Evolutionary conservation across 306 rosid genomes (phyloP), one percentile per base, ranked within the genome.

Genomic region (Alnus rubra): DNA sequence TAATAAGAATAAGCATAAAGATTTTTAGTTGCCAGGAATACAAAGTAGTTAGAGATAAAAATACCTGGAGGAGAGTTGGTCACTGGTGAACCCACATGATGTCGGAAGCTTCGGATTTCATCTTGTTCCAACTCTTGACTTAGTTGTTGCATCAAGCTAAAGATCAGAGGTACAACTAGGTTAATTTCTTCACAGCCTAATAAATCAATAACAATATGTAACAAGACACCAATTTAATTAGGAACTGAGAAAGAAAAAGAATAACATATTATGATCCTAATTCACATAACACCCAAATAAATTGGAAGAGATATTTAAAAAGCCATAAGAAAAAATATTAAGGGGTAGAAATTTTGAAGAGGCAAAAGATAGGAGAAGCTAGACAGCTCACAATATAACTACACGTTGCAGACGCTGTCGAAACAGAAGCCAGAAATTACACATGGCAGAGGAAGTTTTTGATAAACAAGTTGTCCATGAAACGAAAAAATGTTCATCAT

Each of bases 51-150:
- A 48, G 77, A 83, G 79, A 71, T 13, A 77, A 62, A 65, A 68
- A 65, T 86, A 94, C 98, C 98, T 9, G 97, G 97, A 75, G 98
- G 97, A 74, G 98, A 94, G 85, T 78, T 90, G 84, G 96, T 79
- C 42, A 90, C 11, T 28, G 98, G 98, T 18, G 96, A 94, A 86
- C 92, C 96, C 74, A 94, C 86, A 80, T 90, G 96, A 77, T 84
- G 89, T 62, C 89, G 85, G 85, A 92, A 92, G 86, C 82, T 85
- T 4, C 89, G 86, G 30, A 78, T 81, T 52, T 94, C 97, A 73
- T 94, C 97, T 84, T 88, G 98, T 23, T 94, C 98, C 85, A 92
- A 87, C 87, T 94, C 97, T 78, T 88, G 97, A 86, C 80, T 90
- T 78, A 94, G 75, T 86, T 90, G 98, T 83, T 92, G 98, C 93